These are phyloP conservation scores for Dictyostelium capitatum DNA, from an alignment of 78 protist species.

Conservation along the genomic window DNA sequence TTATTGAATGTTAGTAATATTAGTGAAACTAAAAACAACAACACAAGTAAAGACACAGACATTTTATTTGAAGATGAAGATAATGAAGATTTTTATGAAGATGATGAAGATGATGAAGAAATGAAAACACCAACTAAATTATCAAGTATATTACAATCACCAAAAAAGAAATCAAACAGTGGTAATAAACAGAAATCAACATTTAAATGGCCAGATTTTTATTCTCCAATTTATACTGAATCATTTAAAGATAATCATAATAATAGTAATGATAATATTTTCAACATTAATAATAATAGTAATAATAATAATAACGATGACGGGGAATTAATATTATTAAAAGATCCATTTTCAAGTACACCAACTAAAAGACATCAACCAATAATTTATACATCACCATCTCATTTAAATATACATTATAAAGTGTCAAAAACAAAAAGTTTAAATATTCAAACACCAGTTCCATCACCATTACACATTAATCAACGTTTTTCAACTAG, in stretches of 20 bases:
- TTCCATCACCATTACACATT: not conserved
- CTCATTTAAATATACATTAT: slow-evolving; percentile 34
- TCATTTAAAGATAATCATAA: not conserved
- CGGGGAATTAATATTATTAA: slow-evolving; percentile 15
- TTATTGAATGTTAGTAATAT: not conserved
- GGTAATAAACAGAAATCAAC: not conserved
- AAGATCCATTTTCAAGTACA: slow-evolving; percentile 76
- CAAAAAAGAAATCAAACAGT: not conserved
- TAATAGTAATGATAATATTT: not conserved
- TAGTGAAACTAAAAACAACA: not conserved
- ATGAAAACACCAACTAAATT: slow-evolving; percentile 2
- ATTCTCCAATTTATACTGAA: not conserved
- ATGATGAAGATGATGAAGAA: not conserved
- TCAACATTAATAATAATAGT: not conserved
- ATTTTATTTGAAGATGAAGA: not conserved
- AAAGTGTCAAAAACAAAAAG: not conserved
- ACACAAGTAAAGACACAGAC: not conserved
- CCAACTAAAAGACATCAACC: slow-evolving; percentile 29
- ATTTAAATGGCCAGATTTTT: not conserved
- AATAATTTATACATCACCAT: slow-evolving; percentile 34
- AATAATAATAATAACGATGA: not conserved
- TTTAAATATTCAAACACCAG: not conserved
- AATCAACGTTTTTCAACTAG: not conserved
- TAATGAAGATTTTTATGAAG: not conserved
- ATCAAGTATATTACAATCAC: not conserved